Percentiles rank a stretch among this genome's conserved stretches.
phyloP scores from a whole-genome alignment of 2,329 filamentous ascomycete species.

The Grosmannia huntii region DNA sequence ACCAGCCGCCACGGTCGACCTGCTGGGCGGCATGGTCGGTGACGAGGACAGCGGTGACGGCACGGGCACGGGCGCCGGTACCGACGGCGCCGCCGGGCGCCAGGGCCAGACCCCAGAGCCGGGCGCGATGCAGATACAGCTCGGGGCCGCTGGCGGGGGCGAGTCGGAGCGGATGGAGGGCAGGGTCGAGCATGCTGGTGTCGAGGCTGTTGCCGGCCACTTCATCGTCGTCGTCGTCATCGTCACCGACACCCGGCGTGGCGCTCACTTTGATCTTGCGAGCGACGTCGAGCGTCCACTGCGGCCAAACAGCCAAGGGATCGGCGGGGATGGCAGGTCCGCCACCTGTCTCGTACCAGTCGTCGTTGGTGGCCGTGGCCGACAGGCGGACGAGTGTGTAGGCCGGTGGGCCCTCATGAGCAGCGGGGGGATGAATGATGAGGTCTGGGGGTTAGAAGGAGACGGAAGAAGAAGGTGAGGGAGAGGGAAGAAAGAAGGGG shows the following conservation, averaged over 20 bases:
- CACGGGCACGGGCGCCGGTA: background rate
- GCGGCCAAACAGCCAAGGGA: constrained; percentile 18
- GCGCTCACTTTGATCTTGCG: constrained; percentile 25
- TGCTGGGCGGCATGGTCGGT: constrained; percentile 35
- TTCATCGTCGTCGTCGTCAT: constrained; percentile 9
- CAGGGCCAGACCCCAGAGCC: constrained; percentile 39
- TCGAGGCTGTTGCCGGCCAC: background rate
- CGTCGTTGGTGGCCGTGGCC: constrained; percentile 34
- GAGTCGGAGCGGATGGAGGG: constrained; percentile 14
- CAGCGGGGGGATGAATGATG: constrained; percentile 28
- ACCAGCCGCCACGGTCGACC: constrained; percentile 28
- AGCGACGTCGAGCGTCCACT: constrained; percentile 36
- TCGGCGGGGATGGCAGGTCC: constrained; percentile 6
- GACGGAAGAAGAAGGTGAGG: background rate
- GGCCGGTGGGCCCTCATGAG: constrained; percentile 23
- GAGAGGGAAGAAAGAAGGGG: background rate
- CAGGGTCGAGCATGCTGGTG: constrained; percentile 4
- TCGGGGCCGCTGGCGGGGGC: constrained; percentile 24
- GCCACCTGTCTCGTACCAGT: constrained; percentile 41
- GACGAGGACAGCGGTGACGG: constrained; percentile 31
- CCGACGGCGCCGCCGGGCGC: constrained; percentile 30
- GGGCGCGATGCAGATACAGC: constrained; percentile 35
- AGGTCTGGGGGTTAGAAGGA: background rate
- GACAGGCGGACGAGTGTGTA: constrained; percentile 42
- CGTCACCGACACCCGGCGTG: constrained; percentile 6